Evolutionary conservation across 2,329 filamentous ascomycete species (phyloP), one percentile per base, ranked within the genome.

Genomic region (Penicillium griseofulvum): DNA sequence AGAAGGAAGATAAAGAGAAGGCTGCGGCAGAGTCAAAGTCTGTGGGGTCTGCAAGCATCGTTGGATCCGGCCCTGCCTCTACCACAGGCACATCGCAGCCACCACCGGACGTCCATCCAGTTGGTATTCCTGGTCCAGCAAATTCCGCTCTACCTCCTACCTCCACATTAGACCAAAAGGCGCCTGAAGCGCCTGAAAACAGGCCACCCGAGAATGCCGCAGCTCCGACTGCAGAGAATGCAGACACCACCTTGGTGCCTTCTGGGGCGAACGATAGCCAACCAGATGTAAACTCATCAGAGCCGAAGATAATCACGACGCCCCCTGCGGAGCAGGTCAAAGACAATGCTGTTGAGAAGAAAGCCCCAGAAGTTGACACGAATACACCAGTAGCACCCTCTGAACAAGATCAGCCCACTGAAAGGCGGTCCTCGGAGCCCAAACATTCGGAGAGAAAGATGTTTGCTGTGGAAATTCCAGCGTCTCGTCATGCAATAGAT

Each of bases 1-100:
- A 70, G 17, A 65, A 68, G 52, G 67, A 69, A 45, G 63, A 64
- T 14, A 67, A 69, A 52, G 63, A 64, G 14, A 67, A 70, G 49
- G 41, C 52, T 45, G 57, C 55, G 7, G 62, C 57, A 42, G 67
- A 63, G 52, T 49, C 56, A 33, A 65, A 65, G 24, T 28, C 50
- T 45, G 17, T 59, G 60, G 33, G 54, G 33, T 43, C 44, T 33
- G 49, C 46, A 42, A 55, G 49, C 48, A 56, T 54, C 50, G 31
- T 53, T 39, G 57, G 28, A 33, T 33, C 58, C 50, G 46, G 39
- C 38, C 38, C 45, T 48, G n/a, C 38, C 26, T 26, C 46, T 33
- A 44, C 53, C 41, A 54, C 54, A 45, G 28, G 16, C 11, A 16
- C 54, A 38, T 28, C 55, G 26, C 52, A 42, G 34, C 45, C 56